These are phyloP conservation scores for Chenopodium berlandieri DNA, from an alignment of 148 eudicot genomes.

Conservation along the genomic window DNA sequence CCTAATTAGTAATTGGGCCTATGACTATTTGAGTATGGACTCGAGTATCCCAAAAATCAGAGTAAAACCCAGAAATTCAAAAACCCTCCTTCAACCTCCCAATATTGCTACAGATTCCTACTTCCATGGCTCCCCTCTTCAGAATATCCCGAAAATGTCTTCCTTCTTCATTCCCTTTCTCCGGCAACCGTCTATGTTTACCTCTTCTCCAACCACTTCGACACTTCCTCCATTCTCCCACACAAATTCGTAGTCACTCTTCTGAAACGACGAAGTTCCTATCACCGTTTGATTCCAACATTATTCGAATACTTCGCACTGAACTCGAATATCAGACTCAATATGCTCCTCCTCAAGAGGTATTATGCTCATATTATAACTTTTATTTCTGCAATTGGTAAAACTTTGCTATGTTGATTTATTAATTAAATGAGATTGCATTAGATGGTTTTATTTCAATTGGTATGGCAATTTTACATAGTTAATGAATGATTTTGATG, in stretches of 20 bases:
- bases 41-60: background rate
- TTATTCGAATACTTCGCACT: constrained; percentile 39
- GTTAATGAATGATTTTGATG: background rate
- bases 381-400: background rate
- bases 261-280: constrained; percentile 26
- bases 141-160: constrained; percentile 27
- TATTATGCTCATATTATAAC: background rate
- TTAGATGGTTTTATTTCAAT: background rate
- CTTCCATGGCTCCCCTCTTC: constrained; percentile 35
- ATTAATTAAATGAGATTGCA: no score
- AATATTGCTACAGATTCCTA: background rate
- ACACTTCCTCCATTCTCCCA: background rate
- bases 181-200: constrained; percentile 2
- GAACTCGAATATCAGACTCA: constrained; percentile 43
- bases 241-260: constrained; percentile 13
- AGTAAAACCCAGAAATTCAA: background rate
- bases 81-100: constrained; percentile 20
- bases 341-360: constrained; percentile 41
- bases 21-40: background rate
- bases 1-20: background rate
- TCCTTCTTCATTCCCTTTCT: constrained; percentile 20
- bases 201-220: constrained; percentile 2
- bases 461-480: background rate
- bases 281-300: constrained; percentile 44
- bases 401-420: background rate